Percentiles rank a stretch among this genome's conserved stretches.
Conservation (phyloP, 2,329 filamentous ascomycete genomes). For the Dactylonectria estremocensis region DNA sequence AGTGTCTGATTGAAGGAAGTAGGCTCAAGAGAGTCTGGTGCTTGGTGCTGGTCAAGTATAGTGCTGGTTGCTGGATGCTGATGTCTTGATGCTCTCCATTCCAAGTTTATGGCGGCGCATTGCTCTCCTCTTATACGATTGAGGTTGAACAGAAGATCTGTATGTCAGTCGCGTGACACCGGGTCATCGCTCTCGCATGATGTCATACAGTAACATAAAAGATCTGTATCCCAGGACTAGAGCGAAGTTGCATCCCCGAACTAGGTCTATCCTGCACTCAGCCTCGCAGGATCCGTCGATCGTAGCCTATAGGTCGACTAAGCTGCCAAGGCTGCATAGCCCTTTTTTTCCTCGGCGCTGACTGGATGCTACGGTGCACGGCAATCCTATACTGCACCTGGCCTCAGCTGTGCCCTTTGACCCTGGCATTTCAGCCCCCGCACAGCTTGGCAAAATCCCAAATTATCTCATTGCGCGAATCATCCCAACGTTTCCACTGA, state of each 20-base stretch:
- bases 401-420: neutral
- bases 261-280: neutral
- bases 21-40: neutral
- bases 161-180: neutral
- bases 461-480: neutral
- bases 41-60: neutral
- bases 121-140: neutral
- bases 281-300: neutral
- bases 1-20: neutral
- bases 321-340: neutral
- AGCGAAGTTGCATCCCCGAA: neutral
- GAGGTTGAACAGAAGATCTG: neutral
- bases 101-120: neutral
- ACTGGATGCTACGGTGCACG: neutral
- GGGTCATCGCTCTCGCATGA: neutral
- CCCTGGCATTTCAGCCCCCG: neutral
- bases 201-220: neutral
- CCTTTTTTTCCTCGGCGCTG: neutral
- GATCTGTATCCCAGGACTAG: neutral
- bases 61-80: neutral
- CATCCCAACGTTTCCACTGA: neutral
- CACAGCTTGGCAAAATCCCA: constrained; percentile 1
- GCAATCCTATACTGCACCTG: neutral
- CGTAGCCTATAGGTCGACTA: too few relatives aligned
- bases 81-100: neutral